Evolutionary conservation across 1,284 basidiomycete species (phyloP), one percentile per base, ranked within the genome.

Genomic region (Vanrija sp.): DNA sequence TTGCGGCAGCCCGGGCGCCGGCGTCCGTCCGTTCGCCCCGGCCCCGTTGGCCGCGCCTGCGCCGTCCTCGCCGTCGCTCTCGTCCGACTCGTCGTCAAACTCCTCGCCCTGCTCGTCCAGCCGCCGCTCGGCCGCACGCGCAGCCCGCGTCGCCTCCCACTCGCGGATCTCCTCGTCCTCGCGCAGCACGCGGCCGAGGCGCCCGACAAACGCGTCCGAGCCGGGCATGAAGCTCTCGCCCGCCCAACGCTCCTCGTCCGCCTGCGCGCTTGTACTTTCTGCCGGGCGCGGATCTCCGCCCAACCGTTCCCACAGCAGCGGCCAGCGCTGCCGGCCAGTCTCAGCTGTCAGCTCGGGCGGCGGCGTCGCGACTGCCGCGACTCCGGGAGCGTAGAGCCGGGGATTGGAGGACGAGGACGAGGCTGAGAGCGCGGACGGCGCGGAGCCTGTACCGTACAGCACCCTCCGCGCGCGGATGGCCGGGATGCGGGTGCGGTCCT

Each of bases 61-160:
- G 29, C 46, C 23, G 42, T 53, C 65, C 45, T 72, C 69, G 21
- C 72, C 66, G 48, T 72, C 71, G 39, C 57, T 58, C 15, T 66
- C 65, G 38, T 75, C 71, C 58, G 72, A 72, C 61, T 74, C 72
- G 16, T 66, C 65, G 38, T 75, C 71, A 58, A 73, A 72, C 61
- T 74, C 72, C 55, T 74, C 74, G 3, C 64, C 63, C 38, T 62
- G 48, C 42, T 67, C 65, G 9, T 60, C 54, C 45, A 69, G 28
- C 29, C 60, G 12, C 47, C 75, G 48, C 51, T 77, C 75, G 16
- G 57, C 55, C 49, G 65, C 52, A 39, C 68, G 65, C 6, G 67
- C 67, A 18, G 47, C 67, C 14, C 66, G 57, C 23, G 72, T 60
- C n/a, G 58, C 59, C 45, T 69, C 64, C 55, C 63, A 60, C 56